A percentile compares a stretch with the other conserved stretches of the same genome.
Evolutionary conservation across 1,284 basidiomycete genomes (phyloP).

Genomic region (Cronartium ribicola): DNA sequence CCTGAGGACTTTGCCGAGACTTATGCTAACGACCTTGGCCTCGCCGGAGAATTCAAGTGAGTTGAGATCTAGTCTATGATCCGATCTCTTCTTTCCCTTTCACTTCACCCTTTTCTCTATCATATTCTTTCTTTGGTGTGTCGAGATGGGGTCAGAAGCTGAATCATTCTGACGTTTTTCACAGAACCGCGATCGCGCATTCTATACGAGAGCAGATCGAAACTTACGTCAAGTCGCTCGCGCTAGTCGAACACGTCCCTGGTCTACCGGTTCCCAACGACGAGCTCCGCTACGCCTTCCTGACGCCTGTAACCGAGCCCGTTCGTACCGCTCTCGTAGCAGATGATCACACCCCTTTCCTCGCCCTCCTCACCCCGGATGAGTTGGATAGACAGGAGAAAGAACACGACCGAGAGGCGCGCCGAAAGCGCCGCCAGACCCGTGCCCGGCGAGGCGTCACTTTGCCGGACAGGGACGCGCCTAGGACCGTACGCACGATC

Average conservation of each 20-base stretch:
- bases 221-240: conserved; percentile 83
- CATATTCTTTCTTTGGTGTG: background rate
- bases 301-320: conserved; percentile 69
- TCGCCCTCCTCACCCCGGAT: conserved; percentile 80
- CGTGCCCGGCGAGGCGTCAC: conserved; percentile 82
- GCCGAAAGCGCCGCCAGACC: conserved; percentile 76
- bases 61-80: conserved; percentile 46
- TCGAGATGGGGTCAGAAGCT: background rate
- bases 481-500: conserved; percentile 77
- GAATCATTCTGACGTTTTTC: conserved; percentile 7
- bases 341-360: conserved; percentile 69
- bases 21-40: conserved; percentile 80
- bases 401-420: conserved; percentile 86
- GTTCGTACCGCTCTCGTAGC: conserved; percentile 55
- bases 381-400: conserved; percentile 78
- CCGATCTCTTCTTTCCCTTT: conserved; percentile 1
- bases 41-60: conserved; percentile 86
- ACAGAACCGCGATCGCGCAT: conserved; percentile 87
- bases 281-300: conserved; percentile 81
- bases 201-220: conserved; percentile 93
- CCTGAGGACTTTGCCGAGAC: conserved; percentile 89
- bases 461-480: conserved; percentile 86
- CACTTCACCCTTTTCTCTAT: conserved; percentile 6
- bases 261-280: conserved; percentile 78
- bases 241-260: conserved; percentile 82